A percentile compares a stretch with the other conserved stretches of the same genome.
Conservation (phyloP, 2,329 filamentous ascomycete species). For the Fusarium sp. region DNA sequence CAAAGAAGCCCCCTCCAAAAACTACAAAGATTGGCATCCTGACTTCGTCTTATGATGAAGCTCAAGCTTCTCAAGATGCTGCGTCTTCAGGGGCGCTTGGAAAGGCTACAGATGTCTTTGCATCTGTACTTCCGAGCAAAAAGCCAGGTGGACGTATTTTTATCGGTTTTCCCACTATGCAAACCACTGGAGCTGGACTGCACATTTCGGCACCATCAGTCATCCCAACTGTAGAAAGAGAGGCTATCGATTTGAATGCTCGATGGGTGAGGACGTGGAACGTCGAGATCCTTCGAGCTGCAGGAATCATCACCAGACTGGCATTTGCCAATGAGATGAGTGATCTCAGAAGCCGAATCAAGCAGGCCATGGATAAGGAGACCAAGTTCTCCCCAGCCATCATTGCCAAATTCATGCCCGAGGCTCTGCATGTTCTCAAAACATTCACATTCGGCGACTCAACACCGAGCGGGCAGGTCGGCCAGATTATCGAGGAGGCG, state of each 20-base stretch:
- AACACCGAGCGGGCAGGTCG: slow-evolving; percentile 86
- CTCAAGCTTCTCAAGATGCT: slow-evolving; percentile 70
- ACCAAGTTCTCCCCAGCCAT: slow-evolving; percentile 71
- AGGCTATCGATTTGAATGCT: slow-evolving; percentile 96
- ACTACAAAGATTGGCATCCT: slow-evolving; percentile 86
- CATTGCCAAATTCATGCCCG: slow-evolving; percentile 76
- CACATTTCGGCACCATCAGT: slow-evolving; percentile 96
- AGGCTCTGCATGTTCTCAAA: slow-evolving; percentile 84
- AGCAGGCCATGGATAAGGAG: slow-evolving; percentile 57
- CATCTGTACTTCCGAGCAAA: slow-evolving; percentile 88
- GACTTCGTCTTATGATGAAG: slow-evolving; percentile 90
- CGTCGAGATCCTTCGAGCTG: slow-evolving; percentile 88
- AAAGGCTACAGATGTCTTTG: slow-evolving; percentile 82
- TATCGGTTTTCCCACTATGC: slow-evolving; percentile 96
- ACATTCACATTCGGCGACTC: slow-evolving; percentile 92
- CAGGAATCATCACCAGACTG: slow-evolving; percentile 89
- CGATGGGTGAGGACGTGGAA: slow-evolving; percentile 97
- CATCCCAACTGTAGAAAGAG: slow-evolving; percentile 96
- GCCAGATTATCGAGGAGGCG: slow-evolving; percentile 89
- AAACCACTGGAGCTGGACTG: slow-evolving; percentile 93
- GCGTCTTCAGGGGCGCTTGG: slow-evolving; percentile 58
- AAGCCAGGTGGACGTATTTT: slow-evolving; percentile 87
- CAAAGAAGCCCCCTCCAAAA: slow-evolving; percentile 95
- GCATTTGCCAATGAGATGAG: slow-evolving; percentile 91
- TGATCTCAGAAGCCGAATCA: slow-evolving; percentile 74